Evolutionary conservation across 1,139 yeast genomes (phyloP).

Genomic region (Pneumocystis oryctolagi): DNA sequence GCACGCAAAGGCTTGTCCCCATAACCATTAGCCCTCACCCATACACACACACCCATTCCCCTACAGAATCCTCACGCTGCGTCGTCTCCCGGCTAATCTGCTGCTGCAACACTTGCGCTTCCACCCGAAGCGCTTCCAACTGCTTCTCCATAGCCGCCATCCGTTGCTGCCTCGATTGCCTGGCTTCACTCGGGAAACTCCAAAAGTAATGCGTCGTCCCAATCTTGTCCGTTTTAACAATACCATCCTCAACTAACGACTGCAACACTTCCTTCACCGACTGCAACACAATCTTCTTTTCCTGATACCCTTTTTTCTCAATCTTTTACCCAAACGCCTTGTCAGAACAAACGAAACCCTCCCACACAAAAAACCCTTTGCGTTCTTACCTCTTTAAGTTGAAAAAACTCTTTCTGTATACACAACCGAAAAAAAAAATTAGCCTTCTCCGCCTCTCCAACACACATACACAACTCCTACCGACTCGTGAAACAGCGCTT

Average conservation of each 20-base stretch:
- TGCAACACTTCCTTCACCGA: slow-evolving; percentile 9
- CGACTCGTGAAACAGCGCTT: slow-evolving; percentile 6
- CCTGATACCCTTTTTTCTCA: slow-evolving; percentile 8
- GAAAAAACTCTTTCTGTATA: slow-evolving; percentile 4
- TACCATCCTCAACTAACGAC: slow-evolving; percentile 11
- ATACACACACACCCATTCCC: neutral
- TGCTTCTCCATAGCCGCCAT: neutral
- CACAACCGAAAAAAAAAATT: neutral
- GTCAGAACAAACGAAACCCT: too few relatives aligned
- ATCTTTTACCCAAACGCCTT: neutral
- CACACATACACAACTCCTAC: too few relatives aligned
- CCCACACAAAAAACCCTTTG: too few relatives aligned
- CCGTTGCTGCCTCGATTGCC: neutral
- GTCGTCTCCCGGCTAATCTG: neutral
- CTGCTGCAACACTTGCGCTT: neutral
- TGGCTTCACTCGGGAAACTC: slow-evolving; percentile 4
- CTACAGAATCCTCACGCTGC: neutral
- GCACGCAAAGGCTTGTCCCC: neutral
- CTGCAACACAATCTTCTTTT: slow-evolving; percentile 7
- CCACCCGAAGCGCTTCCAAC: neutral
- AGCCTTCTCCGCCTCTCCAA: too few relatives aligned
- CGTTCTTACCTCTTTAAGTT: slow-evolving; percentile 8
- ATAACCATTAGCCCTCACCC: neutral
- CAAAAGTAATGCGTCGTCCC: slow-evolving; percentile 7
- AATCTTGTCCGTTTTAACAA: slow-evolving; percentile 11